Percentiles rank a stretch among this genome's conserved stretches.
Conservation (phyloP, 2,329 filamentous ascomycete species). For the Cadophora luteo-olivacea region DNA sequence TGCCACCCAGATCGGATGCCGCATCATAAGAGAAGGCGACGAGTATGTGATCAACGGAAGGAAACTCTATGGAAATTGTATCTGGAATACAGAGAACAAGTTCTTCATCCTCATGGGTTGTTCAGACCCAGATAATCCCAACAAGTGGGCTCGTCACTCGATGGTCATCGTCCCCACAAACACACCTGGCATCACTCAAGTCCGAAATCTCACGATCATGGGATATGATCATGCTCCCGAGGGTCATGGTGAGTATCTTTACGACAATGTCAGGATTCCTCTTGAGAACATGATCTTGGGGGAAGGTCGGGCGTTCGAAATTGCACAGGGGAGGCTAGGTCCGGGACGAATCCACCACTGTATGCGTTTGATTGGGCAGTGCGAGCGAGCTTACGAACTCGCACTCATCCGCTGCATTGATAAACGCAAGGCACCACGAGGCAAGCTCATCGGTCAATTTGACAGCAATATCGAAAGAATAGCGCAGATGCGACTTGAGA, state of each 20-base stretch:
- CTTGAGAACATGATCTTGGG: constrained; percentile 51
- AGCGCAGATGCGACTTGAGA: constrained; percentile 50
- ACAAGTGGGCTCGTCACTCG: constrained; percentile 49
- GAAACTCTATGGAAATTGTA: constrained; percentile 50
- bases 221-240: constrained; percentile 52
- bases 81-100: constrained; percentile 44
- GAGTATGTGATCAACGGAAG: constrained; percentile 51
- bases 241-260: constrained; percentile 51
- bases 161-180: constrained; percentile 49
- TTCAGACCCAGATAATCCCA: constrained; percentile 48
- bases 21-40: constrained; percentile 46
- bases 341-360: constrained; percentile 52
- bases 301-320: constrained; percentile 50
- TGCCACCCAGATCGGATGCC: constrained; percentile 53
- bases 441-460: constrained; percentile 50
- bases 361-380: constrained; percentile 51
- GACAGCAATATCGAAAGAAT: constrained; percentile 51
- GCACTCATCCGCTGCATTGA: constrained; percentile 48
- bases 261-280: constrained; percentile 50
- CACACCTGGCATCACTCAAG: constrained; percentile 48
- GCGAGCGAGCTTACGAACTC: constrained; percentile 51
- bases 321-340: constrained; percentile 50
- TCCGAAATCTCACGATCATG: constrained; percentile 50
- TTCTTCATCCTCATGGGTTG: constrained; percentile 42
- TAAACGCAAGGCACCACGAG: constrained; percentile 48